Conservation (phyloP, 2,329 filamentous ascomycete genomes). For the Bertia moriformis region DNA sequence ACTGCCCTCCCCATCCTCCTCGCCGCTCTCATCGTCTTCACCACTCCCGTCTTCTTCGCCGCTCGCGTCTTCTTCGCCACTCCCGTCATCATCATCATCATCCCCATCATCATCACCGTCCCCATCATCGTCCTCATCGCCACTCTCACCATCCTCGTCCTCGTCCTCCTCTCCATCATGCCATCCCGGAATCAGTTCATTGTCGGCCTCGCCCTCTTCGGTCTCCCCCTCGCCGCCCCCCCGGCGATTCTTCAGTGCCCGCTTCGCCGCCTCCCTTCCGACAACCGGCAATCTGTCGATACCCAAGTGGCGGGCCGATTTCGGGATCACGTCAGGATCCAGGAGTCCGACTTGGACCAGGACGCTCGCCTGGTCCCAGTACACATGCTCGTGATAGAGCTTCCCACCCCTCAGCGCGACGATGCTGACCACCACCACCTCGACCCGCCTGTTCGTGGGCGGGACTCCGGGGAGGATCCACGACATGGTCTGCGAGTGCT, state of each 20-base stretch:
- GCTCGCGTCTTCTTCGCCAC: slow-evolving; percentile 1
- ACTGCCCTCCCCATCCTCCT: background rate
- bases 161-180: slow-evolving; percentile 6
- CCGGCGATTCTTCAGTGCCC: slow-evolving; percentile 16
- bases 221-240: slow-evolving; percentile 11
- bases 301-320: slow-evolving; percentile 16
- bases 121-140: background rate
- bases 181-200: slow-evolving; percentile 22
- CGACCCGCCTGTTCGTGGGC: slow-evolving; percentile 32
- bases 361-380: slow-evolving; percentile 49
- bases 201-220: slow-evolving; percentile 26
- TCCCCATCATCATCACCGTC: slow-evolving; percentile 2
- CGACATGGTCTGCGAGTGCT: slow-evolving; percentile 38
- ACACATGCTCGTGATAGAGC: slow-evolving; percentile 47
- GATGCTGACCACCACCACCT: slow-evolving; percentile 41
- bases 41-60: background rate
- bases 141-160: background rate
- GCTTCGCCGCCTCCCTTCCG: slow-evolving; percentile 20
- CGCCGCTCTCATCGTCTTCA: slow-evolving; percentile 1
- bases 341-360: slow-evolving; percentile 43
- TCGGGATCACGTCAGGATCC: slow-evolving; percentile 20
- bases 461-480: slow-evolving; percentile 48
- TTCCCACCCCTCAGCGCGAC: slow-evolving; percentile 44
- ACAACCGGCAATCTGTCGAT: slow-evolving; percentile 22
- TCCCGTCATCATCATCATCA: slow-evolving; percentile 6